Base-by-base conservation (phyloP, 306 rosid genomes). In the Sechiopsis laciniata region DNA sequence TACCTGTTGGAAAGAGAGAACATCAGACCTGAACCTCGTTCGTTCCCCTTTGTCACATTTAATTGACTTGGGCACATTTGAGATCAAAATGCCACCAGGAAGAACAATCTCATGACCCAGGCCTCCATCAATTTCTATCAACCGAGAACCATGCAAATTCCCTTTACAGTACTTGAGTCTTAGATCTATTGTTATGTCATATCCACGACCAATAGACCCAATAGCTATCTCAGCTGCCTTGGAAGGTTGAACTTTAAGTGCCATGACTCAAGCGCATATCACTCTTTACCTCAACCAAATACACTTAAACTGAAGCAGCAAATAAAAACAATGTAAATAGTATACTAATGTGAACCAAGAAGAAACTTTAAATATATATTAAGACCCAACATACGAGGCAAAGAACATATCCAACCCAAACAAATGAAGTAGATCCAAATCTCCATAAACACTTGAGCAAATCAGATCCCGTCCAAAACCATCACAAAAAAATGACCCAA, bases 31-130 rank as follows among this genome's bases (percentile, higher is more conserved):
- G 81, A 94, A 94, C 80, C 97, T 81, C 0, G 90, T 94, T 45
- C 97, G 97, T 74, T 94, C 98, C 71, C 98, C 97, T 80, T 94
- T 93, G 80, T 93, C 98, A 10, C 97, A 93, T 79, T 90, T 93
- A 10, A 93, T 94, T 2, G 90, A 88, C 78, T 88, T 90, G 42
- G 97, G 85, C 17, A 93, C 96, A 78, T 88, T 81, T 12, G 93
- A 82, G 77, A 93, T 80, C 7, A 87, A 78, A 81, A 88, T 82
- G 37, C 94, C 96, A 78, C 90, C 98, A 1, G 97, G 94, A 71
- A 93, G 82, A 80, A 90, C 87, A 67, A 88, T 74, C 64, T 87
- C 90, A 67, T 89, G 84, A 10, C 86, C 88, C 69, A 76, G 87
- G 66, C 71, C 81, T 74, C 80, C 97, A 67, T 90, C 90, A 60